Percentiles rank a stretch among this genome's conserved stretches.
These are phyloP conservation scores for Zygoascus bituminiphila DNA, from an alignment of 805 yeast genomes.

Conservation along the genomic window DNA sequence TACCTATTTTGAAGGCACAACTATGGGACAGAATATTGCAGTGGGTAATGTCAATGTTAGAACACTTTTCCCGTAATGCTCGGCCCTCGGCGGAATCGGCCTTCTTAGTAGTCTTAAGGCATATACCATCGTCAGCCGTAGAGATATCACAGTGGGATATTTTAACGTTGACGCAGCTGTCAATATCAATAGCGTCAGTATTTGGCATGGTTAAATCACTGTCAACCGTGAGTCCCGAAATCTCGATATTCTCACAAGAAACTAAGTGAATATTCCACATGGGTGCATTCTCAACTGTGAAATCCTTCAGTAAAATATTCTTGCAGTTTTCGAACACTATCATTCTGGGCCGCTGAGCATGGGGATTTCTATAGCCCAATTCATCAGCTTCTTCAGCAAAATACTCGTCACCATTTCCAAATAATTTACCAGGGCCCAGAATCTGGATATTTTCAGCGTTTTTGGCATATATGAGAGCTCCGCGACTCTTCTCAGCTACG, in stretches of 20 bases:
- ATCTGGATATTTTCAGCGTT: neutral
- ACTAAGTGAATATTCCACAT: slow-evolving; percentile 9
- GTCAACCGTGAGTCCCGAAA: neutral
- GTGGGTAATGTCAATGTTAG: neutral
- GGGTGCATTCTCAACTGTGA: slow-evolving; percentile 1
- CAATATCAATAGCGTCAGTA: slow-evolving; percentile 6
- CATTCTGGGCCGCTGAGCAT: slow-evolving; percentile 4
- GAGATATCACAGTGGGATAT: slow-evolving; percentile 2
- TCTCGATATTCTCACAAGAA: neutral
- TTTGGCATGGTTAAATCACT: slow-evolving; percentile 3
- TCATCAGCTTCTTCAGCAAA: slow-evolving; percentile 4
- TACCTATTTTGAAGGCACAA: slow-evolving; percentile 7
- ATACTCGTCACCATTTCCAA: slow-evolving; percentile 3
- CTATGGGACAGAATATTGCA: slow-evolving; percentile 3
- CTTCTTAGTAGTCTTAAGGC: slow-evolving; percentile 5
- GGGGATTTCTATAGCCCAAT: slow-evolving; percentile 3
- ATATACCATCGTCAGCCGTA: slow-evolving; percentile 4
- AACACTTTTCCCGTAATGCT: neutral
- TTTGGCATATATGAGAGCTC: slow-evolving; percentile 4
- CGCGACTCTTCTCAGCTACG: slow-evolving; percentile 4
- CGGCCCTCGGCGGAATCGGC: neutral
- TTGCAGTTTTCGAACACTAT: slow-evolving; percentile 6
- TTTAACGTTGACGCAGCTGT: slow-evolving; percentile 2
- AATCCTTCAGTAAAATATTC: neutral
- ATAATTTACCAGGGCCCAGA: neutral